Base-by-base conservation (phyloP, 768 basidiomycete species). In the Tricholoma furcatifolium region DNA sequence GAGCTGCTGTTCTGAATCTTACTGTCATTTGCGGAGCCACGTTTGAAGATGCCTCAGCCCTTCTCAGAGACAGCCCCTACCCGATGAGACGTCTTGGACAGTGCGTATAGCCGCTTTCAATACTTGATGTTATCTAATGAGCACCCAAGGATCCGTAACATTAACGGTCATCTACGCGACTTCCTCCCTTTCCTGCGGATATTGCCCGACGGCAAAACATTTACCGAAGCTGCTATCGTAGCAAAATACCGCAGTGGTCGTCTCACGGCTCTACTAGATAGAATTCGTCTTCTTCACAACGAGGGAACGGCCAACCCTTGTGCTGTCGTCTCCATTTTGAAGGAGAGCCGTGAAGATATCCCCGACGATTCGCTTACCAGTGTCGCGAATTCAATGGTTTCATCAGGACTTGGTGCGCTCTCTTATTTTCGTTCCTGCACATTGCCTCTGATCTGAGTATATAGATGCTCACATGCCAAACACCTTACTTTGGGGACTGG, bases 61-160 rank as follows among this genome's bases (percentile, higher is more conserved):
- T 59, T 15, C 45, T 59, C 34, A 45, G 51, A 23, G 58, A 59
- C 17, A 53, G 43, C 10, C 58, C 55, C 8, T 56, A 47, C 40
- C 55, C 58, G n/a, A 59, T 59, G 58, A 59, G 56, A 49, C 55
- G 55, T 4, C 55, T 59, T 35, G 58, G 55, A 47, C 58, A 59
- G 58, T 59, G 14, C 20, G 58, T 56, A 20, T 20, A 39, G 24
- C 11, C 12, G 20, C 12, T 23, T 23, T 4, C 31, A n/a, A 11
- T 27, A 12, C 12, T 38, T 2, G 11, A 8, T 15, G 3, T 27
- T 7, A 48, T 17, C 30, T 51, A 6, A 44, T 42, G 2, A 8
- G 27, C 32, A 10, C 21, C 23, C 2, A 15, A 59, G 58, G 17
- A 50, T 59, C 32, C 54, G 58, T 17, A 54, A 59, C 31, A 59